A percentile compares a stretch with the other conserved stretches of the same genome.
Evolutionary conservation across 495 filamentous ascomycete species (phyloP).

Genomic region (Aspergillus bridgeri): DNA sequence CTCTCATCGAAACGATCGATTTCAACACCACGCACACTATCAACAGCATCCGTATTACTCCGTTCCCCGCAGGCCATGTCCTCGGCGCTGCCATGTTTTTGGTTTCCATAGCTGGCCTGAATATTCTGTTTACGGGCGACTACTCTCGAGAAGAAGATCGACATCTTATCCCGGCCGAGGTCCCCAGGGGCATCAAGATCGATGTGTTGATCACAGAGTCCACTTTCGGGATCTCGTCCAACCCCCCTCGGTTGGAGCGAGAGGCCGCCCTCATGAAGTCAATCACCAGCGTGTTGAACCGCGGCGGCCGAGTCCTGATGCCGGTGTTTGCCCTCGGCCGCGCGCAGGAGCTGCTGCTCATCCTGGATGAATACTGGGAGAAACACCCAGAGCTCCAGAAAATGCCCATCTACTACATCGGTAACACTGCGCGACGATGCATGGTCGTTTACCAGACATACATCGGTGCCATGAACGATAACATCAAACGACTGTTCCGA

Average conservation of each 20-base stretch:
- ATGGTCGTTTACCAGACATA: conserved; percentile 99
- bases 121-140: conserved; percentile 95
- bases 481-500: conserved; percentile 87
- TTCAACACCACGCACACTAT: conserved; percentile 97
- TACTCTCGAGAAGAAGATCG: conserved; percentile 93
- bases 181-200: conserved; percentile 79
- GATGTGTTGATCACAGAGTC: conserved; percentile 97
- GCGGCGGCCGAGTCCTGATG: conserved; percentile 88
- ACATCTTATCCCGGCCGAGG: conserved; percentile 87
- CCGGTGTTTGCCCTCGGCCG: conserved; percentile 92
- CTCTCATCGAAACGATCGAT: conserved; percentile 92
- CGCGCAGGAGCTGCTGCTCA: conserved; percentile 89
- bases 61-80: conserved; percentile 94
- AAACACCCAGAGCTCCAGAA: conserved; percentile 81
- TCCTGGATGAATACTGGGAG: conserved; percentile 95
- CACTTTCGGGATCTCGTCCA: conserved; percentile 90
- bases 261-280: conserved; percentile 93
- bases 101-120: conserved; percentile 91
- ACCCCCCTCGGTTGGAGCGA: conserved; percentile 82
- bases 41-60: conserved; percentile 92
- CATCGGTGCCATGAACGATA: conserved; percentile 96
- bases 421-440: conserved; percentile 88
- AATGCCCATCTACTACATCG: conserved; percentile 94
- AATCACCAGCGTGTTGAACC: conserved; percentile 81
- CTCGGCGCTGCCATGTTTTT: conserved; percentile 98